Evolutionary conservation across 177 flowering plant species (phyloP).

Genomic region (Vitis hybrid): DNA sequence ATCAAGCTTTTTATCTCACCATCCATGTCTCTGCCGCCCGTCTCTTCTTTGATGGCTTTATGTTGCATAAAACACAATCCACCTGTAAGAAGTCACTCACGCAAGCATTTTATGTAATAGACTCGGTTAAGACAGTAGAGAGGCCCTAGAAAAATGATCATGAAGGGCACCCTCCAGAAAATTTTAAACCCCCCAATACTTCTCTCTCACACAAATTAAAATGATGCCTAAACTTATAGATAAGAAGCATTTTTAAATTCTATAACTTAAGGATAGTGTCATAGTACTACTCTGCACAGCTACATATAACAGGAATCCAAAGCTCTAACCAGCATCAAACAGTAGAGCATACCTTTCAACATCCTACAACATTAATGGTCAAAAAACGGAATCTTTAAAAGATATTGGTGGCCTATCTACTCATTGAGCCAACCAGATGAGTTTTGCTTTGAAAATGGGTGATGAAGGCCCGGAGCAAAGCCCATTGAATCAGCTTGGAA

Average conservation of each 20-base stretch:
- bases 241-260: no score
- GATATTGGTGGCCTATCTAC: conserved; percentile 10
- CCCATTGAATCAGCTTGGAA: conserved; percentile 22
- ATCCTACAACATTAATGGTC: background rate
- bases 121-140: no score
- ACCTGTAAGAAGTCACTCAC: background rate
- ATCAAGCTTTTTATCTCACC: conserved; percentile 29
- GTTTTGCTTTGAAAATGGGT: conserved; percentile 22
- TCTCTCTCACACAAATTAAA: no score
- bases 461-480: conserved; percentile 51
- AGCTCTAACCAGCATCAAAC: background rate
- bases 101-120: no score
- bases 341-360: background rate
- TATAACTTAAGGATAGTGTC: no score
- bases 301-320: background rate
- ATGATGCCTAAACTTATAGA: no score
- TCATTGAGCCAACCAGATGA: conserved; percentile 72
- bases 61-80: background rate
- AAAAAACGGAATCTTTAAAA: background rate
- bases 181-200: no score
- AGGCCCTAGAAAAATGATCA: no score
- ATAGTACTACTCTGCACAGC: no score
- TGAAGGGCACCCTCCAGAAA: no score
- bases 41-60: background rate
- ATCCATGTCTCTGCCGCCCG: conserved; percentile 8